phyloP scores from a whole-genome alignment of 139 green algal genomes.

The Chlorella sp. region DNA sequence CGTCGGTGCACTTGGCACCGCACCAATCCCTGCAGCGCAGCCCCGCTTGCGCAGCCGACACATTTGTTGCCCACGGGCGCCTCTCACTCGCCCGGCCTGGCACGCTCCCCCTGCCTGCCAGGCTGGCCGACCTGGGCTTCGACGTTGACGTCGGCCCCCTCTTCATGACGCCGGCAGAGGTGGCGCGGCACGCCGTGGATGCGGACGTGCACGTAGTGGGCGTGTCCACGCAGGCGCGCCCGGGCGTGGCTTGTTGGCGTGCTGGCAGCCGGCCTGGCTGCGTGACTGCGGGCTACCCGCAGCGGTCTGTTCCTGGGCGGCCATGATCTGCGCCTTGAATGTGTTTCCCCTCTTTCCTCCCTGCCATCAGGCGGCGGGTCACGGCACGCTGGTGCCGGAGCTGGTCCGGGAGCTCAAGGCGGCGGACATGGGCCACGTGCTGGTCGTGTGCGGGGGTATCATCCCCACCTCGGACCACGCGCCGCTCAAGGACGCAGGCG shows the following conservation, averaged over 20 bases:
- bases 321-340: too few relatives aligned
- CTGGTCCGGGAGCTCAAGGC: slow-evolving; percentile 51
- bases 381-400: slow-evolving; percentile 60
- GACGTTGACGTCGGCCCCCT: slow-evolving; percentile 77
- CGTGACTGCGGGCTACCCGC: too few relatives aligned
- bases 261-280: too few relatives aligned
- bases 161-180: slow-evolving; percentile 69
- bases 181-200: slow-evolving; percentile 66
- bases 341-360: neutral
- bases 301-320: too few relatives aligned
- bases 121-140: slow-evolving; percentile 70
- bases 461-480: slow-evolving; percentile 48
- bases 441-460: slow-evolving; percentile 68
- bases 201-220: slow-evolving; percentile 75
- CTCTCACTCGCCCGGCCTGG: too few relatives aligned
- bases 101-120: neutral
- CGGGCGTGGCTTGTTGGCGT: too few relatives aligned
- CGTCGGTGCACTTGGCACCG: too few relatives aligned
- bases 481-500: slow-evolving; percentile 35
- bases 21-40: too few relatives aligned
- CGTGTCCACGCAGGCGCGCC: slow-evolving; percentile 60
- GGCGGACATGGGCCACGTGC: slow-evolving; percentile 46
- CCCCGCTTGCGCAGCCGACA: too few relatives aligned
- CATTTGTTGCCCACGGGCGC: too few relatives aligned
- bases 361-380: slow-evolving; percentile 46